Conservation (phyloP, 805 yeast genomes). For the Spathaspora gorwiae region DNA sequence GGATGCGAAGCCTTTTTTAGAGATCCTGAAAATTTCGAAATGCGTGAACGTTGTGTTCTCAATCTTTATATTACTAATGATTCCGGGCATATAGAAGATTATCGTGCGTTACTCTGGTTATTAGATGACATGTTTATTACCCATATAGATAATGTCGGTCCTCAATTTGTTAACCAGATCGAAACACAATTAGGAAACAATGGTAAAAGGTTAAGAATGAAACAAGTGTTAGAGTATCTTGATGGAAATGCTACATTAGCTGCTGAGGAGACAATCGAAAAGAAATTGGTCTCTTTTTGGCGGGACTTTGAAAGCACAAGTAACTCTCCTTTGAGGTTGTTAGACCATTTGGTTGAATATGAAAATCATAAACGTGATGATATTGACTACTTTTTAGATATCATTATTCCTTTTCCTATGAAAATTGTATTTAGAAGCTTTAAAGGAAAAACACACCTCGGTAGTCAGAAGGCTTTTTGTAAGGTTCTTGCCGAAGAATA, state of each 20-base stretch:
- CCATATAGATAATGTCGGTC: background rate
- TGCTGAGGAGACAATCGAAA: background rate
- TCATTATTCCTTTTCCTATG: background rate
- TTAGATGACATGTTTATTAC: constrained; percentile 3
- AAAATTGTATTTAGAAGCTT: constrained; percentile 1
- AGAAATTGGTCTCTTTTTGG: constrained; percentile 1
- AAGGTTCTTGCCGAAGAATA: constrained; percentile 2
- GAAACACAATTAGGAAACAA: background rate
- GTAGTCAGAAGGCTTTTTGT: constrained; percentile 1
- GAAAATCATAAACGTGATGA: constrained; percentile 3
- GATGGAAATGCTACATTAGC: background rate
- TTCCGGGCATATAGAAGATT: background rate
- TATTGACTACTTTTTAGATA: constrained; percentile 1
- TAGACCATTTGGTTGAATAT: background rate
- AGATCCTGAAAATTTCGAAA: constrained; percentile 1
- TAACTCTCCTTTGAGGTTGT: background rate
- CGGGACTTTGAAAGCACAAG: background rate
- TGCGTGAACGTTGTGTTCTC: background rate
- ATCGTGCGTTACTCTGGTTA: background rate
- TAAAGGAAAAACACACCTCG: background rate
- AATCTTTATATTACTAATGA: background rate
- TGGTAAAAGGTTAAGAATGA: background rate
- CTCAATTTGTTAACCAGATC: background rate
- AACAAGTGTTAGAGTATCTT: constrained; percentile 1
- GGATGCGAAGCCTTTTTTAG: background rate